Evolutionary conservation across 306 rosid genomes (phyloP).

Genomic region (Dryas octopetala): DNA sequence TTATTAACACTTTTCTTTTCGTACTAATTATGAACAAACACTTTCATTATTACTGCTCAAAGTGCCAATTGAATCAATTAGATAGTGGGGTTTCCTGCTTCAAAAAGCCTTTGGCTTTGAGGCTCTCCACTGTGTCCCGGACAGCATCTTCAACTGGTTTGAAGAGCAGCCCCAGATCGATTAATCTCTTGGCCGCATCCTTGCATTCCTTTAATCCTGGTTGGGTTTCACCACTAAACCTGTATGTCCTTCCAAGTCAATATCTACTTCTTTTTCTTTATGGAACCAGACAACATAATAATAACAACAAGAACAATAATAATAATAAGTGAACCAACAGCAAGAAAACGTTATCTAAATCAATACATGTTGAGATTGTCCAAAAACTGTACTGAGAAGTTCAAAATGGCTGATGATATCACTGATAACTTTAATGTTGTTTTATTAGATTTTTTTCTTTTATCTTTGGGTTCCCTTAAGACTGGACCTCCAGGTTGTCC

Average conservation of each 20-base stretch:
- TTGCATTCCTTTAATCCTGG: constrained; percentile 59
- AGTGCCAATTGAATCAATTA: constrained; percentile 16
- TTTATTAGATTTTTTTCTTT: constrained; percentile 18
- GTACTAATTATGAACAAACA: background rate
- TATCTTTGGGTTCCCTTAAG: constrained; percentile 21
- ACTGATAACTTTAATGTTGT: constrained; percentile 27
- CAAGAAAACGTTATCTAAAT: background rate
- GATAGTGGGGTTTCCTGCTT: constrained; percentile 13
- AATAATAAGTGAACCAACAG: background rate
- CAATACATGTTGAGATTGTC: background rate
- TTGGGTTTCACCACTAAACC: constrained; percentile 70
- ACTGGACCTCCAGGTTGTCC: constrained; percentile 40
- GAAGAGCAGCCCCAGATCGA: constrained; percentile 66
- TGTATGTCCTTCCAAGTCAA: constrained; percentile 34
- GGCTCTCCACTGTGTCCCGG: constrained; percentile 63
- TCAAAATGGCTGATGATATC: constrained; percentile 25
- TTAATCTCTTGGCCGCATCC: constrained; percentile 72
- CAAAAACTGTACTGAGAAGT: constrained; percentile 17
- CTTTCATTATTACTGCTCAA: constrained; percentile 34
- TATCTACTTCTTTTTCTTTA: background rate
- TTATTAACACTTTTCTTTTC: constrained; percentile 17
- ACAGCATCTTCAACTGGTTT: constrained; percentile 73
- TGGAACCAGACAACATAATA: background rate
- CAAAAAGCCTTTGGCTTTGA: constrained; percentile 61
- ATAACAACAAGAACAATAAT: background rate